Base-by-base conservation (phyloP, 78 protist genomes). In the Tieghemostelium lacteum region DNA sequence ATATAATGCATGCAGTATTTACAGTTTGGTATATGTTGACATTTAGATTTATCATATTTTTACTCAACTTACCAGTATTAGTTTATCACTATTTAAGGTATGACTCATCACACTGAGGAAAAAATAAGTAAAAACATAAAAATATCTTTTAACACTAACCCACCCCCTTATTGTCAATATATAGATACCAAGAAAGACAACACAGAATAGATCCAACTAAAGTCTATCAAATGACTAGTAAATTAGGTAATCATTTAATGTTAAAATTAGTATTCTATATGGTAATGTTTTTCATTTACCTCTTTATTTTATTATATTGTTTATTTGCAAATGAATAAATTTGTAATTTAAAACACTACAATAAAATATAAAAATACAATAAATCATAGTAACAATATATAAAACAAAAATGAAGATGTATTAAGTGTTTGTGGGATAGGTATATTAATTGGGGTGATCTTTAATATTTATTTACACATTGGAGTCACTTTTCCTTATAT, bases 231-330 rank as follows among this genome's bases (percentile, higher is more conserved):
- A 34, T 39, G 36, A 69, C 91, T n/a, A 60, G 63, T 36, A 83
- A 83, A 73, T 67, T 83, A 19, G 91, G 91, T n/a, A 83, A 83
- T 58, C 91, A 83, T 60, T 69, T 83, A 52, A 83, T 83, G 91
- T 24, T 83, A 29, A 83, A 83, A 69, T 58, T 83, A 45, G 91
- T 83, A 12, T 83, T 83, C 39, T 83, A 83, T 58, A 83, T 83
- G 91, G 62, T 83, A 45, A 83, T 83, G 91, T 83, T 83, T 64
- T 83, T 83, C 62, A 28, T 69, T 45, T 83, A 83, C 57, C 71
- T 83, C 1, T 83, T 83, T 69, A 55, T 83, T 45, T 69, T 83
- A 60, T 69, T 83, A 29, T 83, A 63, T 36, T 49, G 52, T 45
- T 54, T 83, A 34, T 83, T 83, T 54, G 26, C 57, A 55, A 5